A percentile compares a stretch with the other conserved stretches of the same genome.
phyloP scores from a whole-genome alignment of 2,329 filamentous ascomycete genomes.

The Colletotrichum melonis region DNA sequence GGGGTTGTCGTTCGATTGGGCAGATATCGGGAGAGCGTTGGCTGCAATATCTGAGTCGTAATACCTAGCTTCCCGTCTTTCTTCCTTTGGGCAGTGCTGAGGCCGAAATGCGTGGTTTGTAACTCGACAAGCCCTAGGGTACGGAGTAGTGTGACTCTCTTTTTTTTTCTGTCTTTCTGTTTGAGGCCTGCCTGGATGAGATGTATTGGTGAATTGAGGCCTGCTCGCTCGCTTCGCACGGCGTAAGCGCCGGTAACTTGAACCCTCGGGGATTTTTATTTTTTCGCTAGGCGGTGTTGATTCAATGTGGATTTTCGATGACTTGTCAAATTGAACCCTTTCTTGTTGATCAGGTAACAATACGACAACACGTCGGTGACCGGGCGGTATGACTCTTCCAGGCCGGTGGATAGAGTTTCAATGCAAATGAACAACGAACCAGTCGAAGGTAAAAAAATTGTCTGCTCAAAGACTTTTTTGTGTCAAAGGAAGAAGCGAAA shows the following conservation, averaged over 20 bases:
- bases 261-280: not conserved
- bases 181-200: not conserved
- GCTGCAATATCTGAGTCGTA: constrained; percentile 9
- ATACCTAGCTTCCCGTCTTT: not conserved
- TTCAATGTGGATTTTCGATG: not conserved
- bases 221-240: constrained; percentile 24
- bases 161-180: not conserved
- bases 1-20: constrained; percentile 19
- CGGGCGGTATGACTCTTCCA: constrained; percentile 8
- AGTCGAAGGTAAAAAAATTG: not conserved
- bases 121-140: constrained; percentile 2
- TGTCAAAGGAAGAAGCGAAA: not conserved
- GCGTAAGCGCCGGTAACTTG: not conserved
- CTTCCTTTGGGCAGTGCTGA: constrained; percentile 13
- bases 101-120: not conserved
- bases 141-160: not conserved
- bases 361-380: not conserved
- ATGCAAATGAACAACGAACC: constrained; percentile 23
- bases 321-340: constrained; percentile 3
- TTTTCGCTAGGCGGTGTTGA: not conserved
- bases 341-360: constrained; percentile 10
- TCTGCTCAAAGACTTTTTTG: not conserved
- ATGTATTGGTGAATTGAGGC: constrained; percentile 15
- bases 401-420: constrained; percentile 5
- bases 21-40: constrained; percentile 12